These are phyloP conservation scores for Zygosaccharomyces lentus DNA, from an alignment of 805 yeast species.

Conservation along the genomic window DNA sequence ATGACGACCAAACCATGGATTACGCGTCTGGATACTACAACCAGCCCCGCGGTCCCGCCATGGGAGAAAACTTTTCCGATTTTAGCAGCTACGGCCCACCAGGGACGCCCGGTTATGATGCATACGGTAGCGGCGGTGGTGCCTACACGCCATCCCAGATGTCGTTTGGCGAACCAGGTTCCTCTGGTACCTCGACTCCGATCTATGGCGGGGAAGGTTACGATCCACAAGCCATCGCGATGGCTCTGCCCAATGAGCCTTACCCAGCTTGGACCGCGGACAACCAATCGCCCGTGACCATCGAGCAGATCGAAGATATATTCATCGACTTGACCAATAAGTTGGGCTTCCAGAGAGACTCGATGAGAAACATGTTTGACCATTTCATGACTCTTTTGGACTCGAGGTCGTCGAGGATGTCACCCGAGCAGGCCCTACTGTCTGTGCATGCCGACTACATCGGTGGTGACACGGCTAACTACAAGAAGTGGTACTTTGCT, in stretches of 20 bases:
- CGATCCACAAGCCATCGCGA: constrained; percentile 58
- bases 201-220: constrained; percentile 64
- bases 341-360: constrained; percentile 88
- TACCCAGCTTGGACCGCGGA: constrained; percentile 99
- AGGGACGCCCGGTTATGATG: constrained; percentile 49
- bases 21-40: constrained; percentile 46
- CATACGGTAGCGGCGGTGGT: constrained; percentile 59
- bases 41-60: constrained; percentile 47
- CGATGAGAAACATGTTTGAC: constrained; percentile 88
- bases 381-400: constrained; percentile 81
- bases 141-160: constrained; percentile 82
- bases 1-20: constrained; percentile 38
- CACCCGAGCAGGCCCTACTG: constrained; percentile 80
- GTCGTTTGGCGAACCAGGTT: constrained; percentile 77
- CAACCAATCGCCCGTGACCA: constrained; percentile 78
- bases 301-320: constrained; percentile 82
- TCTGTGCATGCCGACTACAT: constrained; percentile 83
- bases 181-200: constrained; percentile 94
- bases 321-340: constrained; percentile 78
- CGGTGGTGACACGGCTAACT: constrained; percentile 83
- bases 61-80: constrained; percentile 63
- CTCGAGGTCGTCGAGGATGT: constrained; percentile 82
- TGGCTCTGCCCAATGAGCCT: constrained; percentile 83
- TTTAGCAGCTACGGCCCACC: constrained; percentile 59
- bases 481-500: constrained; percentile 84